phyloP scores from a whole-genome alignment of 805 yeast species.

The Nakazawaea laoshanensis region DNA sequence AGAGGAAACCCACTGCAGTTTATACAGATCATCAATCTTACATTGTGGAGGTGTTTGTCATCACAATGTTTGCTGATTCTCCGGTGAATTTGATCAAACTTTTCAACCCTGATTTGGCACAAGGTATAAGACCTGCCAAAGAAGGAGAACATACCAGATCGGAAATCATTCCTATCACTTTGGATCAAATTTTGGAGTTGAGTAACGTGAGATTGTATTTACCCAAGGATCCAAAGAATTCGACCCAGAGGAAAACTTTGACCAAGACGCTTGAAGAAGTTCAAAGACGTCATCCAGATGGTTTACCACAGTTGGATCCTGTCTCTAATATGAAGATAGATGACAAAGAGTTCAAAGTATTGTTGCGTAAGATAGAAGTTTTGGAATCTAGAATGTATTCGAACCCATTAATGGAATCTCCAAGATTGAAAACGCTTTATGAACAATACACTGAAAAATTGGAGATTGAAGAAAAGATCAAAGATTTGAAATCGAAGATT shows the following conservation, averaged over 20 bases:
- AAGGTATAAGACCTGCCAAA: conserved; percentile 80
- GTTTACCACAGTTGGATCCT: conserved; percentile 88
- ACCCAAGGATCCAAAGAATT: conserved; percentile 65
- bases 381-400: conserved; percentile 65
- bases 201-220: conserved; percentile 76
- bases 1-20: conserved; percentile 45
- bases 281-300: conserved; percentile 77
- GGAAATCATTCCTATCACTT: conserved; percentile 78
- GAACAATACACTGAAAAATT: conserved; percentile 59
- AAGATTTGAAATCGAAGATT: conserved; percentile 54
- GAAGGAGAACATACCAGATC: conserved; percentile 64
- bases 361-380: conserved; percentile 74
- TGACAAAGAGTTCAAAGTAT: conserved; percentile 64
- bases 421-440: conserved; percentile 55
- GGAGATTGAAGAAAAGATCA: conserved; percentile 48
- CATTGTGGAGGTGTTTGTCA: conserved; percentile 76
- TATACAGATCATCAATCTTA: conserved; percentile 86
- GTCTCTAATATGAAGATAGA: conserved; percentile 87
- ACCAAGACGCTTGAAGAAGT: conserved; percentile 75
- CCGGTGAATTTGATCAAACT: conserved; percentile 78
- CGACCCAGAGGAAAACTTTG: conserved; percentile 50
- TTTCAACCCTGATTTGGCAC: conserved; percentile 70
- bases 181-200: conserved; percentile 64
- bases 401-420: conserved; percentile 60
- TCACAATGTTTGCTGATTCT: conserved; percentile 70